Evolutionary conservation across 228 moss, liverwort and hornwort genomes (phyloP).

Genomic region (Sphagnum fallax): DNA sequence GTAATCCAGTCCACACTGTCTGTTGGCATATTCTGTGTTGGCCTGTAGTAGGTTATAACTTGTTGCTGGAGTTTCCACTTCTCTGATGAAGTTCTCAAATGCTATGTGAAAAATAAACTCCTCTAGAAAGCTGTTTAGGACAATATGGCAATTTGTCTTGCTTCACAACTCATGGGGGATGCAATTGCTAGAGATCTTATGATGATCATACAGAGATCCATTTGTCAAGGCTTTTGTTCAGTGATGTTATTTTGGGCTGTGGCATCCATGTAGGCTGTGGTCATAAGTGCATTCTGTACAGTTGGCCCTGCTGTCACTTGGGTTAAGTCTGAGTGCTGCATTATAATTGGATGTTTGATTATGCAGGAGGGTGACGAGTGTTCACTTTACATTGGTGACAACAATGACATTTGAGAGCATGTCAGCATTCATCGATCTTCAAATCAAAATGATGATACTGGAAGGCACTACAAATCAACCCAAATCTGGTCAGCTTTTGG

Average conservation of each 20-base stretch:
- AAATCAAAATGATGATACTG: slow-evolving; percentile 72
- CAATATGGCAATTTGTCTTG: background rate
- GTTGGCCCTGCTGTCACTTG: slow-evolving; percentile 65
- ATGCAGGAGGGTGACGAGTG: slow-evolving; percentile 84
- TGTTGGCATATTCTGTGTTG: background rate
- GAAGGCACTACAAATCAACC: slow-evolving; percentile 13
- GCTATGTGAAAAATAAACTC: background rate
- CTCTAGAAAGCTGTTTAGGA: background rate
- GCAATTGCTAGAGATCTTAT: background rate
- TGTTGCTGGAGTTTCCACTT: background rate
- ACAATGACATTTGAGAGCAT: slow-evolving; percentile 93
- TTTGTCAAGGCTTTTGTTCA: too few species aligned
- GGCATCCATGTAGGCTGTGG: slow-evolving; percentile 53
- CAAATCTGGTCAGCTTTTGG: background rate
- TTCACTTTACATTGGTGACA: slow-evolving; percentile 70
- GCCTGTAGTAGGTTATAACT: background rate
- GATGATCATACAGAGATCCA: too few species aligned
- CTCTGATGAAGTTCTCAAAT: background rate
- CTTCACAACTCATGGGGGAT: background rate
- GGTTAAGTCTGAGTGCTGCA: background rate
- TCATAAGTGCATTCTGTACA: slow-evolving; percentile 84
- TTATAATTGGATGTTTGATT: background rate
- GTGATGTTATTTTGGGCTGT: background rate
- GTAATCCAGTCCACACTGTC: slow-evolving; percentile 16
- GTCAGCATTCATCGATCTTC: slow-evolving; percentile 87